Base-by-base conservation (phyloP, 257 asterid species). In the Fraxinus americana region DNA sequence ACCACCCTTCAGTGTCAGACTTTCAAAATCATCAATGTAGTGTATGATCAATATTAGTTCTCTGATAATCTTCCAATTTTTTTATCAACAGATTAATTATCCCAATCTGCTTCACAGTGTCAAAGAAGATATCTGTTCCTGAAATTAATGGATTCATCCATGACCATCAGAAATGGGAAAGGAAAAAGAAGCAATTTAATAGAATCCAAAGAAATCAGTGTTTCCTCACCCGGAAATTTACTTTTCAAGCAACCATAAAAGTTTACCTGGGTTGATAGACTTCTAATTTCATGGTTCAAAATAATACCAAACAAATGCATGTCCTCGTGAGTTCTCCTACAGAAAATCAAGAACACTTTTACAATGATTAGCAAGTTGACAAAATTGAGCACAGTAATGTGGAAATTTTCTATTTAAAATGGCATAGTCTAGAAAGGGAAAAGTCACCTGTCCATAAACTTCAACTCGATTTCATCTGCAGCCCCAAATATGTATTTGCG, bases 401-500 rank as follows among this genome's bases (percentile, higher is more conserved):
- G 39, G 36, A 23, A 70, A 16, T 43, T 63, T 67, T 34, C 21
- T 11, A n/a, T 59, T 78, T 8, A 27, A 75, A 10, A 11, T 73
- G 50, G 11, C 32, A 66, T 48, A 27, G 35, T 36, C 16, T 54
- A 38, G 45, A 74, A 75, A 48, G 43, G 68, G n/a, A 21, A 41
- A 77, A 69, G 45, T 38, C 72, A 82, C 88, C 88, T 87, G 83
- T 87, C 78, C 91, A 87, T 83, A 80, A 87, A 87, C 85, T 85
- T 87, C 87, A 85, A 45, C 66, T 87, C 91, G 43, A 81, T 85
- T 69, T 83, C 91, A 71, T 87, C 91, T n/a, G 91, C 91, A 7
- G 87, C 86, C 48, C 90, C 88, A 80, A 85, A 85, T 69, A 87
- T 85, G 86, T 85, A 82, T 78, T 87, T 87, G 32, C 90, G 87